Evolutionary conservation across 768 basidiomycete genomes (phyloP), one percentile per base, ranked within the genome.

Genomic region (Sporobolomyces roseus): DNA sequence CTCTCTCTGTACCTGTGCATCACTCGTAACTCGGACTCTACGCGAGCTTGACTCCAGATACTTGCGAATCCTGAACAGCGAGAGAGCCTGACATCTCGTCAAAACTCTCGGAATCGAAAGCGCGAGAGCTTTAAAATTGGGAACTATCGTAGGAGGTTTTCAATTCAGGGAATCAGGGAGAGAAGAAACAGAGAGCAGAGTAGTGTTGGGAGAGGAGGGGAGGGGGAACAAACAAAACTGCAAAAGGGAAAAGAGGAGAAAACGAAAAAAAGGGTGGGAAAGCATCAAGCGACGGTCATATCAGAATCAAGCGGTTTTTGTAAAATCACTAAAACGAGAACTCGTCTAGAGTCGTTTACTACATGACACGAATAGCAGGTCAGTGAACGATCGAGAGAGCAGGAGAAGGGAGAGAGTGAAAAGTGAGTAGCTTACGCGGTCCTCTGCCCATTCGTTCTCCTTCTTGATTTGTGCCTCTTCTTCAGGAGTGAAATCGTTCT

Each of bases 401-500:
- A 27, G 35, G n/a, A 25, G 35, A 55, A 23, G 21, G 41, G 33
- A 12, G 33, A n/a, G 23, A 55, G 36, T n/a, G 17, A 30, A 41
- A 30, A 46, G 30, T 30, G 35, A 25, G 51, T 43, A 25, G 33
- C 45, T 32, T 49, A 25, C 35, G 32, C 75, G 68, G 64, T 77
- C 76, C 74, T 77, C 76, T 23, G 76, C 77, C 76, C 77, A 76
- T 63, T 77, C 75, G 80, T 98, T 98, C 83, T 99, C 96, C 81
- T 96, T 96, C 87, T 92, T 93, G 85, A 99, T 98, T 80, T 98
- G 94, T 38, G 92, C 94, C 87, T 99, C 96, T 79, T 98, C 96
- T 78, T 99, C 96, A 25, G 94, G 93, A 6, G 96, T 98, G 78
- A 99, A 99, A 81, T 97, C 96, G 78, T 93, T 93, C 36, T 62